These are phyloP conservation scores for Pavlovales sp. DNA, from an alignment of 208 protist species.

Conservation along the genomic window DNA sequence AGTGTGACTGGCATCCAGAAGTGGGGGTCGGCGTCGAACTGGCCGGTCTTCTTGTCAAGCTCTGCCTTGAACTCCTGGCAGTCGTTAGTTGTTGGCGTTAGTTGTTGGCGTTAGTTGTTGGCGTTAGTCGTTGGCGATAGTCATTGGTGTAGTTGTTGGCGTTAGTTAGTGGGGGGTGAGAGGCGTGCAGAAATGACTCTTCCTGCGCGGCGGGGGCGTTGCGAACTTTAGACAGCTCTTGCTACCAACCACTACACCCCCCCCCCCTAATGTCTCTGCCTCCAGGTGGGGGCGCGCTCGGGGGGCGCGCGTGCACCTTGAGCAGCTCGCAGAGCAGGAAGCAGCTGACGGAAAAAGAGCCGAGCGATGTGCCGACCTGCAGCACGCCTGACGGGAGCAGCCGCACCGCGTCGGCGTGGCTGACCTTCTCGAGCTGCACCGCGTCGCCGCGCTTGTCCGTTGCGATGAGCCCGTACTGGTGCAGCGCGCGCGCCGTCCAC, in stretches of 20 bases:
- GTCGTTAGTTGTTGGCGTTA: too few relatives aligned
- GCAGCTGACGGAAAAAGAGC: constrained; percentile 52
- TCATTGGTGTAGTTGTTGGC: too few relatives aligned
- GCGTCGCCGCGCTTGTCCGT: constrained; percentile 33
- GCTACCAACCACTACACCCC: too few relatives aligned
- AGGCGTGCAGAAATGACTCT: neutral
- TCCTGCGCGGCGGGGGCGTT: too few relatives aligned
- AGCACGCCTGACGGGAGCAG: constrained; percentile 18
- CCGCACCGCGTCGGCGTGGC: constrained; percentile 21
- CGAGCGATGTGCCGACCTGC: constrained; percentile 52
- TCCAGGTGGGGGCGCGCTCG: too few relatives aligned
- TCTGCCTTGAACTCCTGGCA: constrained; percentile 41
- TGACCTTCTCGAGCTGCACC: constrained; percentile 57
- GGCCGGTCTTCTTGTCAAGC: constrained; percentile 21
- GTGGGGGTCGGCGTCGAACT: constrained; percentile 57
- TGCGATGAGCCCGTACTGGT: constrained; percentile 58
- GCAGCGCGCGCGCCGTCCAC: constrained; percentile 44
- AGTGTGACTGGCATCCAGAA: constrained; percentile 62
- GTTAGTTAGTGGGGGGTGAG: neutral
- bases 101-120: too few relatives aligned
- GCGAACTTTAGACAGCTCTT: too few relatives aligned
- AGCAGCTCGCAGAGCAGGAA: constrained; percentile 36
- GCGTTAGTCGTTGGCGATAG: too few relatives aligned
- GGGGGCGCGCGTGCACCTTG: constrained; percentile 33
- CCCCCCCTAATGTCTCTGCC: too few relatives aligned